Evolutionary conservation across 108 stramenopile genomes (phyloP).

Genomic region (Aurantiochytrium sp.): DNA sequence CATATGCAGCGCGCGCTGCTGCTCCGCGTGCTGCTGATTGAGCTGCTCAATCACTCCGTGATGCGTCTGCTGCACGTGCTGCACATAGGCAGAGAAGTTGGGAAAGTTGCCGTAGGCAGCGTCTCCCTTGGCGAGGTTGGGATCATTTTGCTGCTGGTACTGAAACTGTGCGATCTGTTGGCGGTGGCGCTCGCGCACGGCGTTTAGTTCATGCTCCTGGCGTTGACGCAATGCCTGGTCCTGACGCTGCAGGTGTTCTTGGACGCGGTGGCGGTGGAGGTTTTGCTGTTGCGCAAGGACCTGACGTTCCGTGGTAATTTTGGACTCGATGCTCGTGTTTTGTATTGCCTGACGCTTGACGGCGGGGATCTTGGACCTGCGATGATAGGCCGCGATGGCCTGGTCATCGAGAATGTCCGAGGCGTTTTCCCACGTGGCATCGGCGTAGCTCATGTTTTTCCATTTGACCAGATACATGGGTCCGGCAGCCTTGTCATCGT

Average conservation of each 20-base stretch:
- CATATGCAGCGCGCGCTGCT: background rate
- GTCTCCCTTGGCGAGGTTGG: background rate
- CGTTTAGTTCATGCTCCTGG: background rate
- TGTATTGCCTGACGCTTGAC: background rate
- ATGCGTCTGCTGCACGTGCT: background rate
- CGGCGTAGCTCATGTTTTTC: slow-evolving; percentile 84
- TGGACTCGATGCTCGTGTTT: background rate
- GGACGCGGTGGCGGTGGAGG: background rate
- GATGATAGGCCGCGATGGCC: background rate
- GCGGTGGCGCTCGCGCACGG: background rate
- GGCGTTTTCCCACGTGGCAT: slow-evolving; percentile 89
- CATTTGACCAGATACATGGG: slow-evolving; percentile 85
- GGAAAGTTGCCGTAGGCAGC: background rate
- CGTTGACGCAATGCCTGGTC: background rate
- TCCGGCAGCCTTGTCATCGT: background rate
- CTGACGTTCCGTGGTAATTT: background rate
- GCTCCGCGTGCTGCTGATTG: background rate
- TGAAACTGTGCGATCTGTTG: background rate
- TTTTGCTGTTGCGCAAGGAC: background rate
- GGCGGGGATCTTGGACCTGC: background rate
- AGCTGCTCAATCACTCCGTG: no score
- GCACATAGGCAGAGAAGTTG: background rate
- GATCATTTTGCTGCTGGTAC: background rate
- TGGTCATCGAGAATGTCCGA: slow-evolving; percentile 72
- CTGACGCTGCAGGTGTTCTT: background rate